Conservation (phyloP, 352 stramenopile species). For the Pythium phragmiticola region DNA sequence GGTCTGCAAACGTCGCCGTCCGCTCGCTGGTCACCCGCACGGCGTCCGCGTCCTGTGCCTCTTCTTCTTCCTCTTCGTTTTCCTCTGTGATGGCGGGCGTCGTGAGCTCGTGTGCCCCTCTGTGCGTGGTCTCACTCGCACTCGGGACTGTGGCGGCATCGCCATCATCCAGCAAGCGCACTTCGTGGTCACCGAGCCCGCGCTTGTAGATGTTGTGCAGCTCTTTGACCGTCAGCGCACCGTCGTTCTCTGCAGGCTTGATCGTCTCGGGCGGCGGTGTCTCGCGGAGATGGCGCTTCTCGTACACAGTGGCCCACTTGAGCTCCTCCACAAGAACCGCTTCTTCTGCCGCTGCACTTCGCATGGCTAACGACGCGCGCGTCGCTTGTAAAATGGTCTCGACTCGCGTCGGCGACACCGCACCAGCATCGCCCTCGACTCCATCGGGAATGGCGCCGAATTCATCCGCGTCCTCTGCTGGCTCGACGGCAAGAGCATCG, state of each 20-base stretch:
- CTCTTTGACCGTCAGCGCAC: constrained; percentile 55
- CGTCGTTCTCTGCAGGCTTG: constrained; percentile 11
- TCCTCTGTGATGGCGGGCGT: constrained; percentile 36
- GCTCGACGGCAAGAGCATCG: background rate
- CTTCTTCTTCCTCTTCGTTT: constrained; percentile 29
- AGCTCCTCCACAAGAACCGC: constrained; percentile 16
- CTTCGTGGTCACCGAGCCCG: constrained; percentile 69
- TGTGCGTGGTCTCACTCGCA: no score
- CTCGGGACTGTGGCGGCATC: background rate
- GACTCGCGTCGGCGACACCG: constrained; percentile 18
- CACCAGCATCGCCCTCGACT: background rate
- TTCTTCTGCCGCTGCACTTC: constrained; percentile 7
- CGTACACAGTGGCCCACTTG: constrained; percentile 15
- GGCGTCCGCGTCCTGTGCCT: constrained; percentile 17
- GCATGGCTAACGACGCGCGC: constrained; percentile 1
- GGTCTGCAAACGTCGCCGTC: constrained; percentile 15
- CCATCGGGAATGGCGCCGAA: constrained; percentile 18
- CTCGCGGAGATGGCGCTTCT: constrained; percentile 16
- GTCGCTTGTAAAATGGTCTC: constrained; percentile 19
- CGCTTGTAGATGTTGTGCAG: constrained; percentile 83
- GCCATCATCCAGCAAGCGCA: constrained; percentile 45
- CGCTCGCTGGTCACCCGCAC: constrained; percentile 9
- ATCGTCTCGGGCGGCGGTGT: background rate
- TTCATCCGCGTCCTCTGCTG: constrained; percentile 23
- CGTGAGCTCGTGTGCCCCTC: constrained; percentile 3